A percentile compares a stretch with the other conserved stretches of the same genome.
Conservation (phyloP, 257 asterid species). For the Thymus mandschuricus region DNA sequence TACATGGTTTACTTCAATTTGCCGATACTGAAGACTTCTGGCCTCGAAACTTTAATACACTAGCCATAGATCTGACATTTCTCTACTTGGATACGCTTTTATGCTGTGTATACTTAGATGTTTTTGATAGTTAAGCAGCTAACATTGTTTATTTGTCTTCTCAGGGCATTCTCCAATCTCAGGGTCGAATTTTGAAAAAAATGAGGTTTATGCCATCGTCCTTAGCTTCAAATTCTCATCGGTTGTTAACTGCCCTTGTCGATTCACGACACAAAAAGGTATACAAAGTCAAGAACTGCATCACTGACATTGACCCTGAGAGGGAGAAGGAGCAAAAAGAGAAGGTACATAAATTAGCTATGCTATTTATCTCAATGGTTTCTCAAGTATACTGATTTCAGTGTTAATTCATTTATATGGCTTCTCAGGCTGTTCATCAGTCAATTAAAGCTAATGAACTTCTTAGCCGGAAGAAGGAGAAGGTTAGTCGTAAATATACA, state of each 20-base stretch:
- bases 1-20: background rate
- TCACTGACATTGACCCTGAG: conserved; percentile 98
- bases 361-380: conserved; percentile 12
- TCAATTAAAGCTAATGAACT: conserved; percentile 86
- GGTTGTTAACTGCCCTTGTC: conserved; percentile 92
- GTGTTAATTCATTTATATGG: conserved; percentile 10
- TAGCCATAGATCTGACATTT: conserved; percentile 14
- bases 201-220: conserved; percentile 99
- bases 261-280: conserved; percentile 98
- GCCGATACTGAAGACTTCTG: background rate
- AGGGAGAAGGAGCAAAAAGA: conserved; percentile 97
- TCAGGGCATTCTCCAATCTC: conserved; percentile 98
- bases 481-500: conserved; percentile 83
- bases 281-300: conserved; percentile 91
- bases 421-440: conserved; percentile 77
- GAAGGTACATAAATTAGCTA: conserved; percentile 52
- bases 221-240: conserved; percentile 87
- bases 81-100: conserved; percentile 10
- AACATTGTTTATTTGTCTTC: conserved; percentile 18
- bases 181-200: conserved; percentile 83
- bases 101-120: background rate
- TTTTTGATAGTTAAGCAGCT: conserved; percentile 23
- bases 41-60: conserved; percentile 2
- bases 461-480: conserved; percentile 95
- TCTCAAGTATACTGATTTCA: conserved; percentile 24